These are phyloP conservation scores for Asclepias syriaca DNA, from an alignment of 257 asterid species.

Conservation along the genomic window DNA sequence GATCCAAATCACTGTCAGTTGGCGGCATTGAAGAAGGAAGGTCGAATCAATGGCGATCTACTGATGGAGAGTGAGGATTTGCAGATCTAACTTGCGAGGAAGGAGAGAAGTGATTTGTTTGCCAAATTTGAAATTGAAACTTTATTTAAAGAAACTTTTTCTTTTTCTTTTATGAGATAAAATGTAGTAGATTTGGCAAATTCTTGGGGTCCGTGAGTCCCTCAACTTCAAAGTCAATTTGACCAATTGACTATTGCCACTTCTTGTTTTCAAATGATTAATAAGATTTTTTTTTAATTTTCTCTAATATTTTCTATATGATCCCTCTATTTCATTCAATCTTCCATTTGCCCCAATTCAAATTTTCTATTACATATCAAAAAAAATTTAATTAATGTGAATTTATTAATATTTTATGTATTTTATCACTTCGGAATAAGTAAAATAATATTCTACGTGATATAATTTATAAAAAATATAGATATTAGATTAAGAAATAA, in stretches of 20 bases:
- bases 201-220: background rate
- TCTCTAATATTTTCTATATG: background rate
- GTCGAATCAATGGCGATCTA: background rate
- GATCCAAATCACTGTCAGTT: slow-evolving; percentile 57
- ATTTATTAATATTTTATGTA: no score
- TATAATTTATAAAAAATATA: no score
- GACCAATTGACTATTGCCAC: background rate
- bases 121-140: slow-evolving; percentile 7
- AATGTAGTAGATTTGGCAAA: background rate
- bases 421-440: no score
- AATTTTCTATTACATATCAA: no score
- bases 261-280: background rate
- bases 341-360: no score
- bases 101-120: background rate
- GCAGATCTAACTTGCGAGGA: slow-evolving; percentile 5
- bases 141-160: background rate
- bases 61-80: background rate
- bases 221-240: background rate
- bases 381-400: no score
- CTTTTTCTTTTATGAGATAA: background rate
- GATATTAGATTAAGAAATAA: no score
- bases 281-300: background rate
- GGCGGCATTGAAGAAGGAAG: slow-evolving; percentile 43
- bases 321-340: background rate
- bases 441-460: no score